Evolutionary conservation across 2,329 filamentous ascomycete species (phyloP).

Genomic region (Epichloe uncinata): DNA sequence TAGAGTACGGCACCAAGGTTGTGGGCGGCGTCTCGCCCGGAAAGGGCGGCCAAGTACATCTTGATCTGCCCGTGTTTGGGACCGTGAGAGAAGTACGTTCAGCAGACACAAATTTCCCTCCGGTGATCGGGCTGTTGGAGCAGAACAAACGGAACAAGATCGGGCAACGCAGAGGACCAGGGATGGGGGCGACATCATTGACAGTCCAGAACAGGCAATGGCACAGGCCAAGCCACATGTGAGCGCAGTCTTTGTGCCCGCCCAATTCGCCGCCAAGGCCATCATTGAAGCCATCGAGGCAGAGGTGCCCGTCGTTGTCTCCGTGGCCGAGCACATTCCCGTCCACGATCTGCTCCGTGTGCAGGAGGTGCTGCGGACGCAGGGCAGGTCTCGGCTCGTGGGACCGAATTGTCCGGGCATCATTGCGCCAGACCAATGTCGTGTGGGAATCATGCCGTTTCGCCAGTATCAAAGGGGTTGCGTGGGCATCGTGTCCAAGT

Average conservation of each 20-base stretch:
- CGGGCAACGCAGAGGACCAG: too few relatives aligned
- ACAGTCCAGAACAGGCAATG: conserved; percentile 17
- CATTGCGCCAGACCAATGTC: conserved; percentile 58
- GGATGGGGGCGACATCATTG: neutral
- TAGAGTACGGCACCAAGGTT: conserved; percentile 24
- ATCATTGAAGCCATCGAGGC: conserved; percentile 67
- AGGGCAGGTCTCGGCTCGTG: conserved; percentile 58
- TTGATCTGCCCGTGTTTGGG: conserved; percentile 23
- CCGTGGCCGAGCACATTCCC: conserved; percentile 69
- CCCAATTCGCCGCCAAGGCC: conserved; percentile 49
- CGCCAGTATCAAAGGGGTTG: conserved; percentile 39
- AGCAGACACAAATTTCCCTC: too few relatives aligned
- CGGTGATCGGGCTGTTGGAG: too few relatives aligned
- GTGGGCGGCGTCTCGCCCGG: conserved; percentile 26
- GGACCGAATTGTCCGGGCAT: conserved; percentile 76
- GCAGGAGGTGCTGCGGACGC: conserved; percentile 56
- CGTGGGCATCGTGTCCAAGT: conserved; percentile 68
- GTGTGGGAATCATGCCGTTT: conserved; percentile 29
- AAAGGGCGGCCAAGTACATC: conserved; percentile 20
- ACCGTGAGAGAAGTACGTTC: conserved; percentile 19
- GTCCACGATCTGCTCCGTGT: conserved; percentile 62
- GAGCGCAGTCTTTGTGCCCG: conserved; percentile 61
- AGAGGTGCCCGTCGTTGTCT: conserved; percentile 64
- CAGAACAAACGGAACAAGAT: too few relatives aligned
- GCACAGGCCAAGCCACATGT: conserved; percentile 40